phyloP scores from a whole-genome alignment of 2,329 filamentous ascomycete species.

The Colletotrichum caudatum region DNA sequence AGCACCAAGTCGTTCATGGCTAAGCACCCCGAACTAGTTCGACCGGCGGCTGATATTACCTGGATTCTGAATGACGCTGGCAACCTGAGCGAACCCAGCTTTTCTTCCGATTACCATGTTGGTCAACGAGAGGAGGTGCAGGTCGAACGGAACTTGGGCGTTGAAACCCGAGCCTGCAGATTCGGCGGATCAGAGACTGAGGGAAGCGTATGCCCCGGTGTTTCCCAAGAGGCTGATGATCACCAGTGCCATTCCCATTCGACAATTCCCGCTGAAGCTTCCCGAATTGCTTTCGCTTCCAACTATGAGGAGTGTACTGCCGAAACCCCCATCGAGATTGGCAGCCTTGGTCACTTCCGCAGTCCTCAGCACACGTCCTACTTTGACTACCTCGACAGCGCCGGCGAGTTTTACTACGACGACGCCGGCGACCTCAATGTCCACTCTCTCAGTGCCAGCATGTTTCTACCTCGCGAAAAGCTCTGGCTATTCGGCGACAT shows the following conservation, averaged over 20 bases:
- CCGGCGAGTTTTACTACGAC: conserved; percentile 62
- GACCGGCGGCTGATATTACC: conserved; percentile 61
- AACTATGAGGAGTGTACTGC: conserved; percentile 64
- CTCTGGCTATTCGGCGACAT: conserved; percentile 53
- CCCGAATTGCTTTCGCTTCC: conserved; percentile 51
- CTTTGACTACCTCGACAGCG: conserved; percentile 62
- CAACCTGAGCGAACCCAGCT: conserved; percentile 20
- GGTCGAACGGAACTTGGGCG: neutral
- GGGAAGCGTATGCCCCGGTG: conserved; percentile 43
- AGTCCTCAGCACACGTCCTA: conserved; percentile 59
- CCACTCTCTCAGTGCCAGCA: conserved; percentile 65
- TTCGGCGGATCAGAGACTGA: conserved; percentile 24
- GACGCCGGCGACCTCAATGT: conserved; percentile 62
- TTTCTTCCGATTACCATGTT: conserved; percentile 35
- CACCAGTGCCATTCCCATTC: conserved; percentile 20
- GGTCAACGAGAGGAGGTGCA: neutral
- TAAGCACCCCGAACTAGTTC: conserved; percentile 57
- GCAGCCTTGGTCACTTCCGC: conserved; percentile 63
- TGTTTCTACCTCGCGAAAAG: conserved; percentile 64
- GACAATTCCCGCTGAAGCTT: conserved; percentile 48
- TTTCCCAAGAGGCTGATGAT: conserved; percentile 25
- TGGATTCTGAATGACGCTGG: conserved; percentile 57
- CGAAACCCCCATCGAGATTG: conserved; percentile 68
- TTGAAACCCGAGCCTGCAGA: neutral
- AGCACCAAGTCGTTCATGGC: conserved; percentile 60